phyloP scores from a whole-genome alignment of 768 basidiomycete genomes.

The Suillus placidus region DNA sequence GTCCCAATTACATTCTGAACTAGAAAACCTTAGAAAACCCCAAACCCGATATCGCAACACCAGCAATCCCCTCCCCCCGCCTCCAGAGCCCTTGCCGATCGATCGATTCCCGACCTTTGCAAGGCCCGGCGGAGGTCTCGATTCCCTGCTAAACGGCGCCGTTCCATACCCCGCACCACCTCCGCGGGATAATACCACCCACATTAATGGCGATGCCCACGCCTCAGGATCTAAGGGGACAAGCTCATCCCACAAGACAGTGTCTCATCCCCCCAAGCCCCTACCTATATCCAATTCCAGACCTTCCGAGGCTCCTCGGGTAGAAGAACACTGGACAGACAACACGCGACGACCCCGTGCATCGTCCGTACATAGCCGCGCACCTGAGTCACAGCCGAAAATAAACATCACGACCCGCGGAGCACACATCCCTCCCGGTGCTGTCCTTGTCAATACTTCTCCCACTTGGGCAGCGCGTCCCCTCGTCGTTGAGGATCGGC shows the following conservation, averaged over 20 bases:
- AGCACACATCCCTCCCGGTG: conserved; percentile 36
- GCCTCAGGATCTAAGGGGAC: conserved; percentile 8
- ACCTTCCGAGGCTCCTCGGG: conserved; percentile 24
- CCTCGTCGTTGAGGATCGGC: conserved; percentile 31
- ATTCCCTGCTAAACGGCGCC: conserved; percentile 22
- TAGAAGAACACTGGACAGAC: conserved; percentile 25
- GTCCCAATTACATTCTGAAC: conserved; percentile 38
- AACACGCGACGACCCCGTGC: conserved; percentile 18
- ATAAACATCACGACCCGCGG: conserved; percentile 14
- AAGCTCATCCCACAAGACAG: conserved; percentile 19
- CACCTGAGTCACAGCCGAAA: conserved; percentile 13
- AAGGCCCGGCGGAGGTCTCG: conserved; percentile 31
- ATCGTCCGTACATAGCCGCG: conserved; percentile 17
- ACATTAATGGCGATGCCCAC: conserved; percentile 19
- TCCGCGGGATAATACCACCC: conserved; percentile 18
- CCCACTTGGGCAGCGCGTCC: conserved; percentile 35
- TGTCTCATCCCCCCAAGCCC: conserved; percentile 20
- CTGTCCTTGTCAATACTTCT: conserved; percentile 35
- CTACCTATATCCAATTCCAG: conserved; percentile 24
- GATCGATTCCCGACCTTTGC: conserved; percentile 47
- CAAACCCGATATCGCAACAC: conserved; percentile 34
- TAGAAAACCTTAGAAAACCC: conserved; percentile 39
- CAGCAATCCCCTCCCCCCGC: conserved; percentile 56
- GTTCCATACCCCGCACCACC: conserved; percentile 33
- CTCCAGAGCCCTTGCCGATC: conserved; percentile 55